phyloP scores from a whole-genome alignment of 768 basidiomycete genomes.

The Mycena rebaudengoi region DNA sequence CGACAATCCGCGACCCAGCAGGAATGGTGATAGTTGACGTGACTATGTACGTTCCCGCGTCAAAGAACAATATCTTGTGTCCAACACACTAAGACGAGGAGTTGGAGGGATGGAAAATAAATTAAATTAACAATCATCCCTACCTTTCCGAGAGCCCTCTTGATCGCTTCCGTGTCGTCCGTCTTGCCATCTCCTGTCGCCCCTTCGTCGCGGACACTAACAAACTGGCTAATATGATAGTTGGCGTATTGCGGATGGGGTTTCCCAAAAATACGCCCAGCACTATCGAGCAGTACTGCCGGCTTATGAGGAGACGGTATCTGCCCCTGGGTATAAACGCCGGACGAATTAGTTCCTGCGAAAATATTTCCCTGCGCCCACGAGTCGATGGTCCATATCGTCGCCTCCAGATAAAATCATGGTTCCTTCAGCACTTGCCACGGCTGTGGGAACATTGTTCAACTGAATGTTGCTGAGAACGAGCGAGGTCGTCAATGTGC shows the following conservation, averaged over 20 bases:
- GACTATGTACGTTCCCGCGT: slow-evolving; percentile 69
- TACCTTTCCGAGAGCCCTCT: slow-evolving; percentile 66
- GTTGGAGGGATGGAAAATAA: neutral
- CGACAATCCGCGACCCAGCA: slow-evolving; percentile 63
- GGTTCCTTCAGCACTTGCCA: slow-evolving; percentile 47
- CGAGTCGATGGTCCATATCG: slow-evolving; percentile 63
- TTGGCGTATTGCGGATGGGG: slow-evolving; percentile 73
- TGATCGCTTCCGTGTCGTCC: slow-evolving; percentile 77
- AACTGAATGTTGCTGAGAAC: slow-evolving; percentile 57
- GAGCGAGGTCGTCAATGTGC: slow-evolving; percentile 48
- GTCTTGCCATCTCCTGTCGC: slow-evolving; percentile 78
- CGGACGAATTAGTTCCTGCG: slow-evolving; percentile 53
- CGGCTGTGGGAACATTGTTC: slow-evolving; percentile 51
- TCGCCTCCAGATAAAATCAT: slow-evolving; percentile 46
- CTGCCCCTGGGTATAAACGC: slow-evolving; percentile 58
- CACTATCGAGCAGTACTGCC: slow-evolving; percentile 56
- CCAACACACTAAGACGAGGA: slow-evolving; percentile 60
- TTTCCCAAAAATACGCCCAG: slow-evolving; percentile 68
- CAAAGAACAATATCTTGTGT: slow-evolving; percentile 85
- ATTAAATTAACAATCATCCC: neutral
- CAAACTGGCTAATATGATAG: slow-evolving; percentile 69
- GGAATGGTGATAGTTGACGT: slow-evolving; percentile 65
- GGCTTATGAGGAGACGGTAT: slow-evolving; percentile 63
- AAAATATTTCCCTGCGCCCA: slow-evolving; percentile 87
- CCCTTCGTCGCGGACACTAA: slow-evolving; percentile 75